Conservation (phyloP, 2,329 filamentous ascomycete species). For the Sclerotinia spermophila region DNA sequence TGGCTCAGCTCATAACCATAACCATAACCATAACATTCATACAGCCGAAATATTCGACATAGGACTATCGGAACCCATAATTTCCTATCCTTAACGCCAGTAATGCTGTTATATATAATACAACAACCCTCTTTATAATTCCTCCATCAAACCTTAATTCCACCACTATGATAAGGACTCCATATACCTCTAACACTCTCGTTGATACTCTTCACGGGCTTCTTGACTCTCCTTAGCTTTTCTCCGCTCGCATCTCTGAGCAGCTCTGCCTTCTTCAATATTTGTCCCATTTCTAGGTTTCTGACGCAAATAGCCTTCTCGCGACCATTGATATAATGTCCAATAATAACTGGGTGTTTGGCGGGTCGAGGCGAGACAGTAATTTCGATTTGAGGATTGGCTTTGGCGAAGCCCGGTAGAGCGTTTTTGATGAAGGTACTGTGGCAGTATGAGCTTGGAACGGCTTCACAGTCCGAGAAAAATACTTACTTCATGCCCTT, state of each 20-base stretch:
- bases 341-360: constrained; percentile 84
- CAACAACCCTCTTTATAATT: background rate
- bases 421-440: constrained; percentile 78
- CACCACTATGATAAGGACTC: constrained; percentile 64
- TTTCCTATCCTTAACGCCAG: constrained; percentile 28
- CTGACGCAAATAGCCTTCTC: constrained; percentile 84
- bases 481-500: constrained; percentile 81
- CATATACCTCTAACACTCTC: constrained; percentile 66
- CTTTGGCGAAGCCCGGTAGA: constrained; percentile 72
- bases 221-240: constrained; percentile 62
- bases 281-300: constrained; percentile 76
- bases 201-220: constrained; percentile 62
- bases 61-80: constrained; percentile 6
- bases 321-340: constrained; percentile 87
- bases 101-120: constrained; percentile 29
- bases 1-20: background rate
- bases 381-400: constrained; percentile 88
- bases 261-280: constrained; percentile 73
- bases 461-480: background rate
- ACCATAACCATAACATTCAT: background rate
- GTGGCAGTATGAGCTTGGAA: constrained; percentile 17
- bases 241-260: constrained; percentile 72
- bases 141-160: constrained; percentile 32
- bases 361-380: constrained; percentile 84
- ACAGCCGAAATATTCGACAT: background rate